Base-by-base conservation (phyloP, 1,139 yeast species). In the Pichia sp. region DNA sequence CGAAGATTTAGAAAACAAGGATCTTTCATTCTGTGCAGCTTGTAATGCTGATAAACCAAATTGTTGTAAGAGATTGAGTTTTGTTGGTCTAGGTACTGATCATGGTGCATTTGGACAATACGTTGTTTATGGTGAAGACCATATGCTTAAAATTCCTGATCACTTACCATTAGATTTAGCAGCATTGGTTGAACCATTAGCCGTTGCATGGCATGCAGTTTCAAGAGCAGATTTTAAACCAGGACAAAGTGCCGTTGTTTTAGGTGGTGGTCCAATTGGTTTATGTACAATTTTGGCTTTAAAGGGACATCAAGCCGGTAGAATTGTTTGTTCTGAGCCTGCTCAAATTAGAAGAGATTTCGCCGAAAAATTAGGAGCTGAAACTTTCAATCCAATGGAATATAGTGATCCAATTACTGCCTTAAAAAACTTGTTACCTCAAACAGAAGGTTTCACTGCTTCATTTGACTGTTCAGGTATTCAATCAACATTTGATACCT, bases 211-310 rank as follows among this genome's bases (percentile, higher is more conserved):
- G 79, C 82, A 77, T 56, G 82, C 80, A 1, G 73, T 75, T 35
- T 65, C 68, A 42, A 60, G 68, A 23, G 63, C 77, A 0, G 60
- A 60, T n/a, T 67, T 75, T 53, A 56, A 66, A 49, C 60, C 58
- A 27, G 81, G 80, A 31, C 67, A 70, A 37, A 63, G 71, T 11
- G 81, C 78, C 4, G 57, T 78, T 34, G 73, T 79, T 39, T 59
- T 78, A 3, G 82, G 84, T 35, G 77, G 79, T 42, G 85, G 85
- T 5, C 82, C 84, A 31, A 78, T 79, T 56, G 85, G 85, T 2
- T 60, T 78, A 37, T 75, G 79, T 28, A 69, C 79, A 1, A 65
- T 77, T 33, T 61, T 77, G 42, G 81, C 81, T 1, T 64, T 79
- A 40, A 72, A 75, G 50, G 84, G 81, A 8, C 72, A 72, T 49